Evolutionary conservation across 768 basidiomycete species (phyloP).

Genomic region (Termitomyces sp.): DNA sequence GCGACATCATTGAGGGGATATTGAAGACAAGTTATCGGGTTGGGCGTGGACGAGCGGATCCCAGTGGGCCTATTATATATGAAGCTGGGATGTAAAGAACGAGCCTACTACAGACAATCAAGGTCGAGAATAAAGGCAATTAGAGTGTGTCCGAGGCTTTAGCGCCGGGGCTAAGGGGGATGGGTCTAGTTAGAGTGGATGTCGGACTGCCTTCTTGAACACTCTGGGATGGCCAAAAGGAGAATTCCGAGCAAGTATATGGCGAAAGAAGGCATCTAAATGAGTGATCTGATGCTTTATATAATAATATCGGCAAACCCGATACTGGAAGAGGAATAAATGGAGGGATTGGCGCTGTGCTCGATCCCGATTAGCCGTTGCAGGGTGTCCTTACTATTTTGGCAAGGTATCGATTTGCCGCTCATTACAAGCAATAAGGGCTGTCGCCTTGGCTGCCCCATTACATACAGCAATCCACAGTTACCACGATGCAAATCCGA

Average conservation of each 20-base stretch:
- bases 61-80: background rate
- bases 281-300: slow-evolving; percentile 17
- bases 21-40: background rate
- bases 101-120: background rate
- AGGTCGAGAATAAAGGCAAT: background rate
- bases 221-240: slow-evolving; percentile 15
- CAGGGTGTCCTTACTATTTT: slow-evolving; percentile 8
- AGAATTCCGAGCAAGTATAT: slow-evolving; percentile 13
- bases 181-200: slow-evolving; percentile 6
- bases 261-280: slow-evolving; percentile 12
- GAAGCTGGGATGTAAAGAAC: background rate
- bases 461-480: background rate
- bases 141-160: slow-evolving; percentile 15
- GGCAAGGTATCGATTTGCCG: slow-evolving; percentile 24
- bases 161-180: slow-evolving; percentile 6
- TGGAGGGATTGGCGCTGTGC: slow-evolving; percentile 28
- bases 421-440: slow-evolving; percentile 10
- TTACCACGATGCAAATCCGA: slow-evolving; percentile 19
- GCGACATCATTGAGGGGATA: background rate
- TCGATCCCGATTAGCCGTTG: slow-evolving; percentile 10
- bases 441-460: background rate
- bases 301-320: slow-evolving; percentile 22
- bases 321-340: slow-evolving; percentile 17
- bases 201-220: slow-evolving; percentile 17
- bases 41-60: background rate